Evolutionary conservation across 1,139 yeast genomes (phyloP).

Genomic region (Meyerozyma carpophila): DNA sequence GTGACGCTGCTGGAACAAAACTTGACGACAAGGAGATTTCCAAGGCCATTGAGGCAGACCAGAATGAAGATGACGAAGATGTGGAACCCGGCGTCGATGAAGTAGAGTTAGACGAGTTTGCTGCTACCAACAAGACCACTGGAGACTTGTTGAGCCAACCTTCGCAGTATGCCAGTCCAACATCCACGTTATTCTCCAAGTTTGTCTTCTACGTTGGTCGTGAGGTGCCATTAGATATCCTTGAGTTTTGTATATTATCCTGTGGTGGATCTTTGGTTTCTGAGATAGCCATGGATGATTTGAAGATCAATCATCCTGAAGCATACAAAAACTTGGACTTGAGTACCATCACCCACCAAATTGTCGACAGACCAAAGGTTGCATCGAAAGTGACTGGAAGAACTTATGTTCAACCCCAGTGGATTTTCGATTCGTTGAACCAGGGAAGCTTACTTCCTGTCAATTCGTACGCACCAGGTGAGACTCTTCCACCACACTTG

Average conservation of each 20-base stretch:
- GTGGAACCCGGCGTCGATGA: conserved; percentile 37
- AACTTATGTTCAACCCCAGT: conserved; percentile 94
- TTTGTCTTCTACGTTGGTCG: conserved; percentile 87
- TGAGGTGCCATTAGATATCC: conserved; percentile 89
- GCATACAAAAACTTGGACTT: conserved; percentile 50
- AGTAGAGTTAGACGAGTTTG: conserved; percentile 63
- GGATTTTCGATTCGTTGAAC: conserved; percentile 92
- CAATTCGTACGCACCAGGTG: conserved; percentile 86
- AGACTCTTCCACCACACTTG: conserved; percentile 90
- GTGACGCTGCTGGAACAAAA: conserved; percentile 23
- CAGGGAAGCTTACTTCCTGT: conserved; percentile 71
- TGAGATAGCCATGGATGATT: conserved; percentile 83
- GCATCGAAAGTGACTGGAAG: conserved; percentile 79
- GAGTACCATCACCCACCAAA: conserved; percentile 80
- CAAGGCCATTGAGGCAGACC: conserved; percentile 49
- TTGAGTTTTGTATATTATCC: conserved; percentile 82
- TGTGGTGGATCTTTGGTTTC: conserved; percentile 85
- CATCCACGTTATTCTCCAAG: conserved; percentile 61
- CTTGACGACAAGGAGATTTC: conserved; percentile 41
- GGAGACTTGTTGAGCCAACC: conserved; percentile 87
- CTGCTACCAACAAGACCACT: conserved; percentile 52
- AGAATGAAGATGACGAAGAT: conserved; percentile 31
- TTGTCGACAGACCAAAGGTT: conserved; percentile 86
- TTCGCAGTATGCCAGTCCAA: conserved; percentile 51
- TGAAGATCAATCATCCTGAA: conserved; percentile 37